Evolutionary conservation across 78 protist genomes (phyloP).

Genomic region (Chrysochromulina parva): DNA sequence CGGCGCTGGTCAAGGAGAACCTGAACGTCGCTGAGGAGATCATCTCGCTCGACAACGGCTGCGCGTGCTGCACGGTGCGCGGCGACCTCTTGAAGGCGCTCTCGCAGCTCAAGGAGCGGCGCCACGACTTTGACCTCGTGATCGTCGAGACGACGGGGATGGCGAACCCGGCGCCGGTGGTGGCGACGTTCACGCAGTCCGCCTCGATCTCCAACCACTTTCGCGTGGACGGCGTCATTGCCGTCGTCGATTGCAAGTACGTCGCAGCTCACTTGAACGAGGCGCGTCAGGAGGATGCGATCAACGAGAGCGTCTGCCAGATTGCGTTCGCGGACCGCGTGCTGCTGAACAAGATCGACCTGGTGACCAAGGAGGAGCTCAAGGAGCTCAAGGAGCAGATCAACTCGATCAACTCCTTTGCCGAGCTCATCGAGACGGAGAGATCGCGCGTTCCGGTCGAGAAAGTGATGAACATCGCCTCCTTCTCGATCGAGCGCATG

Average conservation of each 20-base stretch:
- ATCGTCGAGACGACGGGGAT: conserved; percentile 42
- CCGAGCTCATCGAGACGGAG: conserved; percentile 2
- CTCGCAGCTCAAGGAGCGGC: background rate
- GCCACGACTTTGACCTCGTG: background rate
- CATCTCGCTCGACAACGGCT: conserved; percentile 34
- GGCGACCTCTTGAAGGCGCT: conserved; percentile 13
- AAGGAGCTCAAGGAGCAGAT: background rate
- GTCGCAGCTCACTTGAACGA: conserved; percentile 20
- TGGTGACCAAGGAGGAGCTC: background rate
- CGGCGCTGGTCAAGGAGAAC: conserved; percentile 17
- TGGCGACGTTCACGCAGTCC: background rate
- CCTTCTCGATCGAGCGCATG: conserved; percentile 34
- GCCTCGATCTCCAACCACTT: background rate
- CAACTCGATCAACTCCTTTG: background rate
- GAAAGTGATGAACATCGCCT: background rate
- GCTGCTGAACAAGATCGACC: background rate
- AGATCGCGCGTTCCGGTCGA: background rate
- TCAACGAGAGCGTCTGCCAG: conserved; percentile 45
- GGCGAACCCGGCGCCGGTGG: conserved; percentile 35
- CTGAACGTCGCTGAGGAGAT: conserved; percentile 17
- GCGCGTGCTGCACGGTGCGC: conserved; percentile 44
- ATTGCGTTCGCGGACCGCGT: conserved; percentile 16
- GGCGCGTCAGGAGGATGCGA: background rate
- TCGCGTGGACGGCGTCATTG: conserved; percentile 26
- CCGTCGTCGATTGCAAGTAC: conserved; percentile 30